A percentile compares a stretch with the other conserved stretches of the same genome.
These are phyloP conservation scores for Coniosporium tulheliwenetii DNA, from an alignment of 2,329 filamentous ascomycete genomes.

Conservation along the genomic window DNA sequence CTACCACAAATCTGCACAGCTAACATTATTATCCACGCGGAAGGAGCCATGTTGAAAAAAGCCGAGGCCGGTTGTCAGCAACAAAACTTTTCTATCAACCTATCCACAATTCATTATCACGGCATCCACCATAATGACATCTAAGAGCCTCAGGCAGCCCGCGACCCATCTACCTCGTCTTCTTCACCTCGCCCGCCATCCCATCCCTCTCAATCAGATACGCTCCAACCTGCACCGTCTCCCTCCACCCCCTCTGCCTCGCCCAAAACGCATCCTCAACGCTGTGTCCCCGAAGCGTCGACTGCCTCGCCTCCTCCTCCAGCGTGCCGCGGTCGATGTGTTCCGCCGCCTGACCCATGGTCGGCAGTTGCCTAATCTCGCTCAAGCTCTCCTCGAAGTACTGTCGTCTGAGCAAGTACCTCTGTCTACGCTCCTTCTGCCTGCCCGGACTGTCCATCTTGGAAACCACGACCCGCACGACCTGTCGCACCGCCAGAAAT, in stretches of 20 bases:
- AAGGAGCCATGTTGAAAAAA: too few species aligned
- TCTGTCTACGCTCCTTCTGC: slow-evolving; percentile 69
- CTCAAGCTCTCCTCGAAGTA: slow-evolving; percentile 61
- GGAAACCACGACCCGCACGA: slow-evolving; percentile 54
- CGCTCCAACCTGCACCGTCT: slow-evolving; percentile 34
- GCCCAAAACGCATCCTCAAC: slow-evolving; percentile 37
- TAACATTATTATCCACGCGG: too few species aligned
- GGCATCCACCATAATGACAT: too few species aligned
- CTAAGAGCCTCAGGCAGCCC: too few species aligned
- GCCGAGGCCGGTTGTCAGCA: too few species aligned
- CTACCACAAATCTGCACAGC: too few species aligned
- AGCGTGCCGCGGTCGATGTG: slow-evolving; percentile 49
- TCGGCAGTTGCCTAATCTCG: slow-evolving; percentile 29
- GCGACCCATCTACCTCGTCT: neutral
- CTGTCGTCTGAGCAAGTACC: slow-evolving; percentile 65
- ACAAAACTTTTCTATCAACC: too few species aligned
- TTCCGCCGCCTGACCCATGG: slow-evolving; percentile 35
- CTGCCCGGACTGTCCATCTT: slow-evolving; percentile 77
- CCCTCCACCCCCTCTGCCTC: slow-evolving; percentile 31
- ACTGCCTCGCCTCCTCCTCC: slow-evolving; percentile 38
- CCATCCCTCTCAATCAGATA: slow-evolving; percentile 29
- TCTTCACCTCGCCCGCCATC: neutral
- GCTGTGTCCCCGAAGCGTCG: slow-evolving; percentile 18
- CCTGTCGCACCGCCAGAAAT: slow-evolving; percentile 64
- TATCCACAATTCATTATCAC: too few species aligned